Evolutionary conservation across 176 grass and related monocot genomes (phyloP), one percentile per base, ranked within the genome.

Genomic region (Oryza nivara): DNA sequence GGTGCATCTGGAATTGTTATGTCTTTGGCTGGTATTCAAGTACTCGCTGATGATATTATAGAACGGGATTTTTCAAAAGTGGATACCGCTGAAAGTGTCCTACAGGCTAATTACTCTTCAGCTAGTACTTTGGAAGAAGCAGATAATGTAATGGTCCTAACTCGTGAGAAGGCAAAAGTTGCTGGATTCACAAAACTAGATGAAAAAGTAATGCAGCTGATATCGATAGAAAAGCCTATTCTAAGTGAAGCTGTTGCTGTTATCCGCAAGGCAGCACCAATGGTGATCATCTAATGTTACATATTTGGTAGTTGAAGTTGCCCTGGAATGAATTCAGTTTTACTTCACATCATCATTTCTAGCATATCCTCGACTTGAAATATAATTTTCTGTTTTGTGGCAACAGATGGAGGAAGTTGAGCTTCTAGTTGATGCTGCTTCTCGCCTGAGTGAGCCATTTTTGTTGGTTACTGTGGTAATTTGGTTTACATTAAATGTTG

Each of bases 401-500:
- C 92, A 44, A 72, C 93, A 99, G 96, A 99, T 99, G 96, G 89
- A 99, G 86, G 96, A 99, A 69, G 89, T 92, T 74, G 94, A 89
- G 14, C 93, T 99, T 93, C 89, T 99, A 36, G 86, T 91, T 79
- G 96, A 96, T 91, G 93, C 96, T 86, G 92, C 86, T 91, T 91
- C 89, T 81, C 86, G 91, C 34, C 93, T 99, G 84, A 96, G 71
- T 88, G 93, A 99, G 86, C 96, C 96, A 91, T 99, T 99, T 99
- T 91, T 99, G 88, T 88, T 99, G 88, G 96, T 99, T 90, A 91
- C 82, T 99, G 93, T 99, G 96, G 96, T 99, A 95, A 99, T 92
- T 88, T 78, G 40, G 67, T 89, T 85, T 82, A 86, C 58, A 61
- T 58, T 58, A 73, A 86, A 63, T 88, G 48, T 88, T 80, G n/a